A percentile compares a stretch with the other conserved stretches of the same genome.
Conservation (phyloP, 495 filamentous ascomycete species). For the Barbatosphaeria neglecta region DNA sequence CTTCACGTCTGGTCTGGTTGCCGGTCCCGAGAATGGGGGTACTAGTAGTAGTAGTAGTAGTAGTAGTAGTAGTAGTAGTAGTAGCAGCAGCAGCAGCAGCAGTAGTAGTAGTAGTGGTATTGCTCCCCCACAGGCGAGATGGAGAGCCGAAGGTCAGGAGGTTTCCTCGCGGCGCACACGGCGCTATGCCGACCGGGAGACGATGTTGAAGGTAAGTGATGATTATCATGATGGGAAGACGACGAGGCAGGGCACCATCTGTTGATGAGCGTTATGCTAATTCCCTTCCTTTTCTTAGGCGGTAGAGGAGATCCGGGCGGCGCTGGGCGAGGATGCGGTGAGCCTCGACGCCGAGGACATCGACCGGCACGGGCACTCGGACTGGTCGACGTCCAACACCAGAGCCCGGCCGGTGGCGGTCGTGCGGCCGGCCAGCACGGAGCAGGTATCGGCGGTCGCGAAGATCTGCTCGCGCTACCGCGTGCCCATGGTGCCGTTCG, state of each 20-base stretch:
- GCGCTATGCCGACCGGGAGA: background rate
- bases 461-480: slow-evolving; percentile 64
- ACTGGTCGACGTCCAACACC: slow-evolving; percentile 77
- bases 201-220: background rate
- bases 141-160: background rate
- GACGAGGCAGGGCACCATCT: slow-evolving; percentile 2
- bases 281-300: slow-evolving; percentile 38
- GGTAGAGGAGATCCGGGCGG: slow-evolving; percentile 43
- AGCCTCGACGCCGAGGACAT: slow-evolving; percentile 71
- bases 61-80: too few species aligned
- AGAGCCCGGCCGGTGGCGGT: slow-evolving; percentile 60
- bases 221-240: background rate
- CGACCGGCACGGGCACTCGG: slow-evolving; percentile 66
- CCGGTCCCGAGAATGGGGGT: background rate
- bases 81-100: too few species aligned
- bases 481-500: slow-evolving; percentile 79
- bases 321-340: slow-evolving; percentile 50
- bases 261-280: too few species aligned
- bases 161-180: background rate
- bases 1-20: background rate
- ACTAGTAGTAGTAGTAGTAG: too few species aligned
- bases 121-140: background rate
- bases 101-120: too few species aligned
- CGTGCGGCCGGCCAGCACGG: slow-evolving; percentile 57
- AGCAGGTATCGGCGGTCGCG: slow-evolving; percentile 68